phyloP scores from a whole-genome alignment of 192 early-diverging fungal genomes.

The Rhizoclosmatium globosum region DNA sequence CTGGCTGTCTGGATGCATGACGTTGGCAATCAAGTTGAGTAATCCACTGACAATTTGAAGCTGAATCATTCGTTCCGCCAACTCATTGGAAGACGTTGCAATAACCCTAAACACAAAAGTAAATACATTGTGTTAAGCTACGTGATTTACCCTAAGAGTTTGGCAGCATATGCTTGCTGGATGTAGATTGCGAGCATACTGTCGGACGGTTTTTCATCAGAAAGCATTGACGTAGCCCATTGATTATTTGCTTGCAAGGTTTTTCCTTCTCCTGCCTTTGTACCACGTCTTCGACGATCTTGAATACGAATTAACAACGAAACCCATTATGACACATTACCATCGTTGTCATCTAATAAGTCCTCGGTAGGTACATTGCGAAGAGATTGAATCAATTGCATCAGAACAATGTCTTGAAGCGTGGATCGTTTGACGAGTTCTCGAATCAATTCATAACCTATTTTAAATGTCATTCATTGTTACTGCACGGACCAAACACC shows the following conservation, averaged over 20 bases:
- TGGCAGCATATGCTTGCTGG: constrained; percentile 69
- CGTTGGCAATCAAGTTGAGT: constrained; percentile 62
- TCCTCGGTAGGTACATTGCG: constrained; percentile 52
- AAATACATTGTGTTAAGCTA: neutral
- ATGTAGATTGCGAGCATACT: constrained; percentile 55
- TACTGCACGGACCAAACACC: neutral
- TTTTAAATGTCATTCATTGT: constrained; percentile 7
- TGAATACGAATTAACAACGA: constrained; percentile 15
- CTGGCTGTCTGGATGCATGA: constrained; percentile 66
- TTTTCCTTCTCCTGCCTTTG: constrained; percentile 43
- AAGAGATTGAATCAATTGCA: constrained; percentile 58
- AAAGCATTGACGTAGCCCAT: constrained; percentile 43
- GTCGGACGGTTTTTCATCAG: constrained; percentile 53
- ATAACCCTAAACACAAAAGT: constrained; percentile 51
- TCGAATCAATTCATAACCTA: constrained; percentile 64
- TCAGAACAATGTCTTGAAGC: constrained; percentile 61
- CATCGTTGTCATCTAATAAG: constrained; percentile 41
- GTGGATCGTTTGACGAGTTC: constrained; percentile 52
- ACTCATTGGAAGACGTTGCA: constrained; percentile 51
- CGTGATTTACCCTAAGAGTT: constrained; percentile 58
- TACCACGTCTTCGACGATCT: constrained; percentile 50
- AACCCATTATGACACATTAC: neutral
- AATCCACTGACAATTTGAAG: constrained; percentile 62
- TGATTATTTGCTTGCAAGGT: constrained; percentile 41
- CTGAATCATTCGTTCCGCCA: constrained; percentile 65